A percentile compares a stretch with the other conserved stretches of the same genome.
Evolutionary conservation across 352 stramenopile species (phyloP).

Genomic region (Peronosclerospora sorghi): DNA sequence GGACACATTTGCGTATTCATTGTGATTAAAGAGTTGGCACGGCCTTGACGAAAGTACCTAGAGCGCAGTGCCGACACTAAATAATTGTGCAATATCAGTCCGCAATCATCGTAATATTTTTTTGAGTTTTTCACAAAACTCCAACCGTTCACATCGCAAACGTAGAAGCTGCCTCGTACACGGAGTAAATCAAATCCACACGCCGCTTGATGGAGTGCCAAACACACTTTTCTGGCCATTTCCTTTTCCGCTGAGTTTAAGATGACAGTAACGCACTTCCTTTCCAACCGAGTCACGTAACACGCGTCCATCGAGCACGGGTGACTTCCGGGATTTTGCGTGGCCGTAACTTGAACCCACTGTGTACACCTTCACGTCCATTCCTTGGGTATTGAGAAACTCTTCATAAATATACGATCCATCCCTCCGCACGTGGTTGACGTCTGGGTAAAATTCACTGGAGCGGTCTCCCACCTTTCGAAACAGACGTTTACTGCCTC

Average conservation of each 20-base stretch:
- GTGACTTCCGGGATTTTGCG: conserved; percentile 97
- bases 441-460: conserved; percentile 94
- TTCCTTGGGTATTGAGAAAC: conserved; percentile 99
- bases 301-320: conserved; percentile 93
- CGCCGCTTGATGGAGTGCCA: conserved; percentile 97
- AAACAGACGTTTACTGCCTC: conserved; percentile 98
- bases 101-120: conserved; percentile 99
- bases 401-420: conserved; percentile 95
- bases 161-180: conserved; percentile 87
- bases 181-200: conserved; percentile 99
- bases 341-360: conserved; percentile 98
- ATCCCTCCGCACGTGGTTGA: conserved; percentile 93
- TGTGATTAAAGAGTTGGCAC: conserved; percentile 36
- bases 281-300: conserved; percentile 94
- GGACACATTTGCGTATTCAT: conserved; percentile 57
- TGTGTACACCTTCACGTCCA: conserved; percentile 99
- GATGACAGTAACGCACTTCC: conserved; percentile 97
- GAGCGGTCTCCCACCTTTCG: conserved; percentile 93
- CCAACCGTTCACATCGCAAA: conserved; percentile 99
- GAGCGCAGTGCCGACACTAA: conserved; percentile 71
- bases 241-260: conserved; percentile 97
- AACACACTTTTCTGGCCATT: conserved; percentile 89
- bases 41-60: conserved; percentile 63
- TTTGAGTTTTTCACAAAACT: conserved; percentile 97
- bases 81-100: conserved; percentile 90